Evolutionary conservation across 129 eudicot genomes (phyloP).

Genomic region (Calendula officinalis): DNA sequence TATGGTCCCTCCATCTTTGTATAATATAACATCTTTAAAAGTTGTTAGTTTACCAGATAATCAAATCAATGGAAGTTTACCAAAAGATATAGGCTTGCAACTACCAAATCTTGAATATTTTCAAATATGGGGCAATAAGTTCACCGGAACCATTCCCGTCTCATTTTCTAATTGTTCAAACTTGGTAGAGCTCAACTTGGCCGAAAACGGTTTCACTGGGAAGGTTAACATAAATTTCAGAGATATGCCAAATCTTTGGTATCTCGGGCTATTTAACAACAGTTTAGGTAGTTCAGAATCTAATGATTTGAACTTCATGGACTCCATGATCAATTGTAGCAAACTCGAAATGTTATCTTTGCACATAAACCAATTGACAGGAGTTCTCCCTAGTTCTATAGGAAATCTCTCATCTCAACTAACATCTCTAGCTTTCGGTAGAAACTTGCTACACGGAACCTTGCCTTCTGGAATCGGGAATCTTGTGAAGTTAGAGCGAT

Average conservation of each 20-base stretch:
- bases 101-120: conserved; percentile 11
- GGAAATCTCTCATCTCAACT: conserved; percentile 37
- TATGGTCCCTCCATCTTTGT: conserved; percentile 37
- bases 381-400: conserved; percentile 36
- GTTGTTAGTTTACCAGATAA: conserved; percentile 21
- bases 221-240: conserved; percentile 24
- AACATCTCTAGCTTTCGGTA: neutral
- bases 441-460: conserved; percentile 12
- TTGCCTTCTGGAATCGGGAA: conserved; percentile 29
- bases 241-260: conserved; percentile 5
- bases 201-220: conserved; percentile 32
- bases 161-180: conserved; percentile 39
- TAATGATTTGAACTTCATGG: conserved; percentile 37
- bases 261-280: conserved; percentile 1
- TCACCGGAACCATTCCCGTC: conserved; percentile 41
- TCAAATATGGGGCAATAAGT: conserved; percentile 13
- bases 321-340: conserved; percentile 37
- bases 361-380: conserved; percentile 26
- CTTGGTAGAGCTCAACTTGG: conserved; percentile 12
- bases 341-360: conserved; percentile 7
- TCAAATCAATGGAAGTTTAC: conserved; percentile 31
- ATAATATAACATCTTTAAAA: conserved; percentile 31
- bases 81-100: conserved; percentile 26
- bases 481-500: conserved; percentile 23
- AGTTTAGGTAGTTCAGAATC: conserved; percentile 33